Evolutionary conservation across 257 asterid species (phyloP), one percentile per base, ranked within the genome.

Genomic region (Solanum virginianum): DNA sequence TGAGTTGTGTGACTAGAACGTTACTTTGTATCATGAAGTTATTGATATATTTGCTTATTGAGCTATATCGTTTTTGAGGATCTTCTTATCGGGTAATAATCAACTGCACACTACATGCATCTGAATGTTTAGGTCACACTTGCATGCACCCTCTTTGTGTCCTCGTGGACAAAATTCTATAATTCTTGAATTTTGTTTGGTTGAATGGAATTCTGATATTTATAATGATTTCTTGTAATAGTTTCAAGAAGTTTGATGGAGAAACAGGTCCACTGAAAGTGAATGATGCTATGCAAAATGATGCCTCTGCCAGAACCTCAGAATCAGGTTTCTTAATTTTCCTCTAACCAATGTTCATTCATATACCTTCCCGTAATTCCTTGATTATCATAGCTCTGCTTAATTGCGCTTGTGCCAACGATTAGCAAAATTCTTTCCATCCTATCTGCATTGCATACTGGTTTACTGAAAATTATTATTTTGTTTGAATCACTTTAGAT

Each of bases 201-300:
- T 59, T 87, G 85, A 69, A 65, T 69, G 20, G 26, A 63, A 20
- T 65, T 66, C 41, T 80, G 85, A 69, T 71, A 22, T 4, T n/a
- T 26, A 29, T 53, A 16, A 26, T 79, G 2, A 24, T 80, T 22
- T 45, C 14, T 69, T 43, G 22, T 83, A 62, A 59, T 66, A 88
- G 89, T 65, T 82, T 84, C 60, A 86, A 80, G 84, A 86, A 88
- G 80, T 8, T 54, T 63, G 80, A 75, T 86, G 87, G 80, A 63
- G 86, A 86, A 88, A 68, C 83, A 54, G 79, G 71, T 57, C 68
- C 60, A 54, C 65, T 84, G 59, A 77, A 83, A 60, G 86, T 45
- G 20, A 66, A 68, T 20, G 53, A 36, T 70, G 63, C 85, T 68
- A 80, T 77, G 55, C 85, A 84, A 57, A 71, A 45, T 80, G 84